Percentiles rank a stretch among this genome's conserved stretches.
Conservation (phyloP, 495 filamentous ascomycete genomes). For the Penicillium tannophilum region DNA sequence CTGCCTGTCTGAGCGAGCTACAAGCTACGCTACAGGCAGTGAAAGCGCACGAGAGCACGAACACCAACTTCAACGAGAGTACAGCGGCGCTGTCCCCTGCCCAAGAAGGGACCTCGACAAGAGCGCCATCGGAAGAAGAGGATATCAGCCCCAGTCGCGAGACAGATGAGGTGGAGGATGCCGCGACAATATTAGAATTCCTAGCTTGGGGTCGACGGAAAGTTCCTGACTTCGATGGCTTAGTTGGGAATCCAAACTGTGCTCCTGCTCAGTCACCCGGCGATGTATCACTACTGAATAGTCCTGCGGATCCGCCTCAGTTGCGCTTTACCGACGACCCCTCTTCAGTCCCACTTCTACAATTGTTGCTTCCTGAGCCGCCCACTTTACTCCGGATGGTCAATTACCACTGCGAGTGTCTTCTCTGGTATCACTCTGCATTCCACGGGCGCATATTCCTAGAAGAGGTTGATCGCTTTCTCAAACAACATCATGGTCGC, state of each 20-base stretch:
- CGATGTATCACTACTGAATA: background rate
- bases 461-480: background rate
- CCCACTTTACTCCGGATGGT: slow-evolving; percentile 15
- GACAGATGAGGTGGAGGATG: background rate
- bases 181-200: slow-evolving; percentile 5
- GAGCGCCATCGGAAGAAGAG: background rate
- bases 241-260: background rate
- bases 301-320: background rate
- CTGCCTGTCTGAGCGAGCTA: background rate
- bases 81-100: background rate
- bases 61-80: background rate
- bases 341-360: background rate
- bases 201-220: slow-evolving; percentile 4
- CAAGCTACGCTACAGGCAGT: background rate
- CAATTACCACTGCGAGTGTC: slow-evolving; percentile 38
- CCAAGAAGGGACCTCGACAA: background rate
- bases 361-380: background rate
- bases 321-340: background rate
- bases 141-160: background rate
- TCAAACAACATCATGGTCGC: background rate
- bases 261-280: background rate
- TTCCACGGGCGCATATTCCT: slow-evolving; percentile 27
- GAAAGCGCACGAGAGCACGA: background rate
- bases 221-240: background rate
- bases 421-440: slow-evolving; percentile 38